Evolutionary conservation across 306 rosid species (phyloP).

Genomic region (Fagus sylvatica): DNA sequence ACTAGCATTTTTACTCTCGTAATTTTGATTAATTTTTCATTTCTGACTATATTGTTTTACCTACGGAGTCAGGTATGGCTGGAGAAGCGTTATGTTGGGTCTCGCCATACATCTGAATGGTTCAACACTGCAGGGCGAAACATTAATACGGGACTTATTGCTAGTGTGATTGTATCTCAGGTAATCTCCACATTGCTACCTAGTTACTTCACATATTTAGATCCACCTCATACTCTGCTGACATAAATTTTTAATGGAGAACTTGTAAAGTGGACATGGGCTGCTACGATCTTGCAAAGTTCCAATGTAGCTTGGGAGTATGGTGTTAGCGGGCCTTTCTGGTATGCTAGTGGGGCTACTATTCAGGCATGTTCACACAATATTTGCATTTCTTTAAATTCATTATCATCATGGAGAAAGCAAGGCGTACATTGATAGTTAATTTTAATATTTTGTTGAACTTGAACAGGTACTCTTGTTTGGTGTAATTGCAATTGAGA

Average conservation of each 20-base stretch:
- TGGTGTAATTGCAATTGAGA: constrained; percentile 95
- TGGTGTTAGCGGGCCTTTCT: constrained; percentile 93
- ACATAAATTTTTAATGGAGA: constrained; percentile 6
- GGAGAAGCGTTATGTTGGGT: constrained; percentile 84
- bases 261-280: constrained; percentile 86
- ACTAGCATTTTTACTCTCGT: background rate
- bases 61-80: constrained; percentile 73
- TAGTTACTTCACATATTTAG: background rate
- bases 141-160: constrained; percentile 89
- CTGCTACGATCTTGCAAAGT: constrained; percentile 92
- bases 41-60: background rate
- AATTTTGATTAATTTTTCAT: background rate
- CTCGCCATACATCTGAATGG: constrained; percentile 92
- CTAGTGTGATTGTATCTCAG: constrained; percentile 96
- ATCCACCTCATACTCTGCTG: background rate
- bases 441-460: background rate
- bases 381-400: background rate
- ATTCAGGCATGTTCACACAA: constrained; percentile 63
- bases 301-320: constrained; percentile 97
- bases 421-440: background rate
- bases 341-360: constrained; percentile 99
- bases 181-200: constrained; percentile 36
- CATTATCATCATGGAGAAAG: background rate
- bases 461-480: constrained; percentile 74
- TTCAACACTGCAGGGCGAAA: constrained; percentile 97